phyloP scores from a whole-genome alignment of 2,329 filamentous ascomycete species.

The Sporothrix mexicana region DNA sequence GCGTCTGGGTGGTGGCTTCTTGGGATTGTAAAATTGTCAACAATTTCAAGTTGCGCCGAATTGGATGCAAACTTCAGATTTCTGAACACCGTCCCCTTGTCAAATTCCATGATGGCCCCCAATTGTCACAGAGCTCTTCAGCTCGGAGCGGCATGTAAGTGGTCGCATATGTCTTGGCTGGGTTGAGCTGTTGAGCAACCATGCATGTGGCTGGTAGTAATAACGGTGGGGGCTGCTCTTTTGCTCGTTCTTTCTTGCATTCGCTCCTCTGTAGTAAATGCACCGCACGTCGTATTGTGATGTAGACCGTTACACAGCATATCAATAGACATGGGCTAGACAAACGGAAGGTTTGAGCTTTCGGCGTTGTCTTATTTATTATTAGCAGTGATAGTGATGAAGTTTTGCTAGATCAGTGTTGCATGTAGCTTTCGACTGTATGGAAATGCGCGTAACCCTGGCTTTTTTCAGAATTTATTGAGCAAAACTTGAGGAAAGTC shows the following conservation, averaged over 20 bases:
- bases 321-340: not conserved
- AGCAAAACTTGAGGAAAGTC: too few species aligned
- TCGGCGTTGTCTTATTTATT: not conserved
- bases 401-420: not conserved
- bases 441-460: not conserved
- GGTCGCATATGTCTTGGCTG: not conserved
- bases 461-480: not conserved
- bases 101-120: not conserved
- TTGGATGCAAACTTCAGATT: not conserved
- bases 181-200: not conserved
- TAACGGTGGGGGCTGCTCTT: not conserved
- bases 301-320: conserved; percentile 10
- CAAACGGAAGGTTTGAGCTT: not conserved
- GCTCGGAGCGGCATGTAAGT: not conserved
- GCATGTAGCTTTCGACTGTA: not conserved
- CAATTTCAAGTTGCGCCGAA: not conserved
- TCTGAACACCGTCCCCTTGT: not conserved
- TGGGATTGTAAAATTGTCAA: not conserved
- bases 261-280: not conserved
- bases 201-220: not conserved
- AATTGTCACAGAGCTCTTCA: not conserved
- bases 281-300: conserved; percentile 4
- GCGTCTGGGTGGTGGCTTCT: too few species aligned
- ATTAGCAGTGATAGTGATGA: not conserved
- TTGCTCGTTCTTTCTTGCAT: not conserved